Conservation (phyloP, 345 rosid genomes). For the Acer saccharum region DNA sequence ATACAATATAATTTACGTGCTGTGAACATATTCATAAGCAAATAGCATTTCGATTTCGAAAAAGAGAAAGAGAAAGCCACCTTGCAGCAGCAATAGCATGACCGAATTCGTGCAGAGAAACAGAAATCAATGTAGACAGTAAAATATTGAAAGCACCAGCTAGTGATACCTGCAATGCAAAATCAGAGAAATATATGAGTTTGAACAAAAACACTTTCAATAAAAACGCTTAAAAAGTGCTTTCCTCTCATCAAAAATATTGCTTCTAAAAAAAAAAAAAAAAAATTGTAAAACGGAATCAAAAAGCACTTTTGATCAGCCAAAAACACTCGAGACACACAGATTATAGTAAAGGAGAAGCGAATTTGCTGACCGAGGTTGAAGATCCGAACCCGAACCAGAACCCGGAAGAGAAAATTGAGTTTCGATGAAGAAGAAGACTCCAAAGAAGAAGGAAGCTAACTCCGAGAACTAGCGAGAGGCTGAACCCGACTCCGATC, state of each 20-base stretch:
- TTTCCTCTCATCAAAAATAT: background rate
- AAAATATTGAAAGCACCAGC: conserved; percentile 50
- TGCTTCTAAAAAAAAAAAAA: background rate
- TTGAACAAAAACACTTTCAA: background rate
- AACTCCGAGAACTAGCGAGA: conserved; percentile 55
- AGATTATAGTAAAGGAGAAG: background rate
- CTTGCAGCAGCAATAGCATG: conserved; percentile 92
- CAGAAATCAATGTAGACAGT: conserved; percentile 69
- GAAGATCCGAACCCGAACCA: conserved; percentile 54
- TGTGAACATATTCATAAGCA: conserved; percentile 1
- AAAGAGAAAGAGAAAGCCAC: conserved; percentile 33
- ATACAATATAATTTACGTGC: background rate
- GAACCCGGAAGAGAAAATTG: conserved; percentile 25
- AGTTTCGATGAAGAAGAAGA: conserved; percentile 16
- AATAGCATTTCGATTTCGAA: background rate
- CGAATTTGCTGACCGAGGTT: conserved; percentile 32
- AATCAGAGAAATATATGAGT: conserved; percentile 18
- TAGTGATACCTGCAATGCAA: conserved; percentile 43
- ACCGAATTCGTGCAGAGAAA: conserved; percentile 78
- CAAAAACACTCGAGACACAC: background rate
- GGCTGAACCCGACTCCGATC: conserved; percentile 71
- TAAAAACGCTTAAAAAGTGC: background rate
- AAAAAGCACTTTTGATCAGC: background rate
- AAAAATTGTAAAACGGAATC: background rate
- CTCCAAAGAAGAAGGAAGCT: conserved; percentile 17